Evolutionary conservation across 2,329 filamentous ascomycete species (phyloP), one percentile per base, ranked within the genome.

Genomic region (Hypoxylon sp.): DNA sequence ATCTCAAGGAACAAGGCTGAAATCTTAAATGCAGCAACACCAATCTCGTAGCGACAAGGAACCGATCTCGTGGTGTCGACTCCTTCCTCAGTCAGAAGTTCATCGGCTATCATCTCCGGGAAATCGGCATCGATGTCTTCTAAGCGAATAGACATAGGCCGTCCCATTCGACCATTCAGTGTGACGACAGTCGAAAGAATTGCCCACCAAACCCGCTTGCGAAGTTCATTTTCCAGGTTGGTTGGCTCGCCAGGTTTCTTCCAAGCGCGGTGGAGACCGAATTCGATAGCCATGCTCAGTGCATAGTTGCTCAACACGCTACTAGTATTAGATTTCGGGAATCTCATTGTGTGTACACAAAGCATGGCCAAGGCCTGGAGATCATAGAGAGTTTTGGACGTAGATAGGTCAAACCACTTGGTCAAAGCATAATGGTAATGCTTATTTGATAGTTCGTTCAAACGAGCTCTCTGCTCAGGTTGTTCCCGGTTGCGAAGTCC

Each of bases 81-180:
- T 2, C 89, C 89, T 2, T 88, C 81, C 38, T 92, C 89, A 0
- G 86, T 87, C 0, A 93, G 84, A 30, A 90, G 82, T 71, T 92
- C 90, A 75, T 97, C 93, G 25, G 90, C 84, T 32, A 94, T 85
- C 4, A 89, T 81, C 63, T 92, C 86, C 0, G 93, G 93, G 51
- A 93, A 87, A 67, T 93, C 92, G 36, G 92, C 87, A 73, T 97
- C 93, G 72, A 94, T 91, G 69, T 96, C 92, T 56, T 92, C 89
- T 2, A 90, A 81, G 10, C 88, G 86, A 51, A 96, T 86, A 1
- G 90, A 88, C 86, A 96, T 92, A 0, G 93, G 93, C 14, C 90
- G 85, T 17, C 93, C 93, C 36, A 94, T 87, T 63, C 92, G 92
- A 19, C 92, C 92, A 72, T 89, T 89, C 9, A 95, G 82, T n/a